Evolutionary conservation across 2,329 filamentous ascomycete species (phyloP).

Genomic region (Xylaria hypoxylon): DNA sequence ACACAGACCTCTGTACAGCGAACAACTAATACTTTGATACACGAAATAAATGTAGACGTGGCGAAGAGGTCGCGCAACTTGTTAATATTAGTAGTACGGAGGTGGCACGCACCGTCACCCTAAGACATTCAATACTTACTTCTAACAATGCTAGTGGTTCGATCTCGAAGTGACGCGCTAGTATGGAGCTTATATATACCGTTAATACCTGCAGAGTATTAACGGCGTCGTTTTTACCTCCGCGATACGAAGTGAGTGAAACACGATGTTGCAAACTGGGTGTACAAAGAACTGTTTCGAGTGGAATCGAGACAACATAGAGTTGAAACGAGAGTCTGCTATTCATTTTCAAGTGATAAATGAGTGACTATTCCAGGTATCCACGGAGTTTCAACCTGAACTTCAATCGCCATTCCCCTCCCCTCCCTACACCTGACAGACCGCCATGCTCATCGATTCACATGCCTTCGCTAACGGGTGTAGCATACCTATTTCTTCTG

Average conservation of each 20-base stretch:
- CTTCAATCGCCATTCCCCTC: not conserved
- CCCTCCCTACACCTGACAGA: not conserved
- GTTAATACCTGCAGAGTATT: no score
- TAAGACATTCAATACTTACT: not conserved
- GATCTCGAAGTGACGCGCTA: no score
- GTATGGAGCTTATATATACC: no score
- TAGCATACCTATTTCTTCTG: slow-evolving; percentile 31
- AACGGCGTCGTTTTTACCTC: no score
- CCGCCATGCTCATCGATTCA: not conserved
- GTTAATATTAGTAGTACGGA: not conserved
- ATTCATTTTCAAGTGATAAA: slow-evolving; percentile 1
- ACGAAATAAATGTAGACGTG: not conserved
- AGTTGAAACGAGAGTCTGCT: not conserved
- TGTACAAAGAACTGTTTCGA: not conserved
- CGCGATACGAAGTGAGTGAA: no score
- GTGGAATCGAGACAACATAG: not conserved
- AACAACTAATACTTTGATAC: not conserved
- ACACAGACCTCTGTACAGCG: not conserved
- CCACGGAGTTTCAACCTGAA: not conserved
- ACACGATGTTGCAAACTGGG: not conserved
- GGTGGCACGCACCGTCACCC: no score
- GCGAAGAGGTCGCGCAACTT: not conserved
- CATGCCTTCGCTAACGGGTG: not conserved
- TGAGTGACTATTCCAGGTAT: slow-evolving; percentile 16
- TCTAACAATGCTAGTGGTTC: not conserved